Base-by-base conservation (phyloP, 1,139 yeast species). In the Kurtzmaniella natalensis region DNA sequence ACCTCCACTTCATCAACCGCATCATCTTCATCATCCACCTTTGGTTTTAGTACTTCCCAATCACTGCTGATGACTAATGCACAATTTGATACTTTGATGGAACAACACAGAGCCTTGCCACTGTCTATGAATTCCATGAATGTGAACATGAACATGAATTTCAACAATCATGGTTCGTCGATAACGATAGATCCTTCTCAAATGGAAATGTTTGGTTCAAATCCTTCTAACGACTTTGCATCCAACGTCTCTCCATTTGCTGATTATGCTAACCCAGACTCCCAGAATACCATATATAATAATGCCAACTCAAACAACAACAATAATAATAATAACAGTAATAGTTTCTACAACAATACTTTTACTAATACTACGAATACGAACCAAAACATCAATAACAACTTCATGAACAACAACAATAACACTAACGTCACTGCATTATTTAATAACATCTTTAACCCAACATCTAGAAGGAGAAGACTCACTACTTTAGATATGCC, bases 181-280 rank as follows among this genome's bases (percentile, higher is more conserved):
- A n/a, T n/a, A n/a, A n/a, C n/a, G n/a, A n/a, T n/a, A n/a, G 33
- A 37, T 21, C 24, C 28, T 32, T 21, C 34, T 28, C 37, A 39
- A 30, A 33, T 34, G 19, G 33, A 24, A 4, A 34, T 34, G 22
- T 30, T 23, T n/a, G 31, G 28, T 25, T 30, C 28, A 25, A 31
- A 28, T 23, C 18, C 24, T 10, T 18, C 15, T 13, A 24, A 23
- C 20, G 31, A 34, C 14, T 27, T 14, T 14, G 5, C 25, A 10
- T 3, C 22, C 8, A 18, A 22, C 25, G 35, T 51, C 7, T 58
- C 54, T 36, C 67, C 69, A 3, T 64, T 64, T 39, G 54, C 56
- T 26, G 64, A 62, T 38, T 66, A 66, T 36, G 64, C 60, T 24
- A 60, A 63, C 44, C 70, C 70, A 9, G 65, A 65, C 37, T 47